Evolutionary conservation across 257 asterid genomes (phyloP).

Genomic region (Anisodus acutangulus): DNA sequence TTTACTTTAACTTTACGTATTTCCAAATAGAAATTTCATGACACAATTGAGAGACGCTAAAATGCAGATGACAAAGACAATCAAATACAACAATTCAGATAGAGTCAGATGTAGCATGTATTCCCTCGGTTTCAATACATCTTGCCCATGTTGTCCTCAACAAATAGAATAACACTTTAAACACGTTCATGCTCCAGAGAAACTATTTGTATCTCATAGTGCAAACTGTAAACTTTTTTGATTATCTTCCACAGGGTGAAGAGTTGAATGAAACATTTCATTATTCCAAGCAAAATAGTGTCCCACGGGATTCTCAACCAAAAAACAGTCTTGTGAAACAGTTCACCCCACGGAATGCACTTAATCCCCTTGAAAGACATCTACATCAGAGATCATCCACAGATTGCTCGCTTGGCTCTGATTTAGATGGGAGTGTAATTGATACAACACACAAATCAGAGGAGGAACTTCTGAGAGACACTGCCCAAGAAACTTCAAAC

Average conservation of each 20-base stretch:
- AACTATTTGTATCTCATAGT: not conserved
- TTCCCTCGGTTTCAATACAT: not conserved
- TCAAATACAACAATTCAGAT: not conserved
- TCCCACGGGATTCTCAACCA: conserved; percentile 49
- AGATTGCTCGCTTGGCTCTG: conserved; percentile 36
- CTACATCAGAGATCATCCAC: conserved; percentile 39
- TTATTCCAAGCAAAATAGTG: conserved; percentile 45
- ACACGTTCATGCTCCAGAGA: not conserved
- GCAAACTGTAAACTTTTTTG: conserved; percentile 12
- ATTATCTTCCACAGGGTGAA: conserved; percentile 50
- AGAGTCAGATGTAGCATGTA: conserved; percentile 1
- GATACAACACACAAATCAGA: conserved; percentile 34
- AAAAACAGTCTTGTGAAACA: conserved; percentile 40
- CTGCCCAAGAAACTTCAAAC: conserved; percentile 38
- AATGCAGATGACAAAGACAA: not conserved
- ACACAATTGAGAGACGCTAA: conserved; percentile 3
- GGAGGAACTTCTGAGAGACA: conserved; percentile 41
- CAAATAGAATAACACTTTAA: not conserved
- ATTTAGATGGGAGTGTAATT: conserved; percentile 41
- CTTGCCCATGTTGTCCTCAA: not conserved
- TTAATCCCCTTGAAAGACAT: conserved; percentile 25
- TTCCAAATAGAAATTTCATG: not conserved
- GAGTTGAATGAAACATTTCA: conserved; percentile 51
- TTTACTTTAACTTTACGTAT: conserved; percentile 4
- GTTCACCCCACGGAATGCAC: conserved; percentile 26